Base-by-base conservation (phyloP, 2,329 filamentous ascomycete species). In the Cryphonectria naterciae region DNA sequence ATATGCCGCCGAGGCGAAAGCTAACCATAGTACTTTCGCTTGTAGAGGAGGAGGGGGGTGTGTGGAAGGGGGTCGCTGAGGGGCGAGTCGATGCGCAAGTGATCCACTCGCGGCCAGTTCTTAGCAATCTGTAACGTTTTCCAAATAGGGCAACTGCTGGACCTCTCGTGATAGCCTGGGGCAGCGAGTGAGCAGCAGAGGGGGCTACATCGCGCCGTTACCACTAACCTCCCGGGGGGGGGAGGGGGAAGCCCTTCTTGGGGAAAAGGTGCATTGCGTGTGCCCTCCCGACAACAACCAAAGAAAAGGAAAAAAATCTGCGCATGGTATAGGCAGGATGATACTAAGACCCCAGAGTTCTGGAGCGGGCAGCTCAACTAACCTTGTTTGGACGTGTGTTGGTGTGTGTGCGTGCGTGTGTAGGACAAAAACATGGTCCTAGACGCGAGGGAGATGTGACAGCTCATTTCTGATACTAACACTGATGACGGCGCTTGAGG, bases 91-190 rank as follows among this genome's bases (percentile, higher is more conserved):
- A 61, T 66, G 68, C 28, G 39, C 61, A 32, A 39, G 63, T 68
- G 70, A 65, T 68, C 60, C 46, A 52, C 25, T 43, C 68, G 25
- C 49, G 65, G 52, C 37, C 35, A 65, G 49, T 46, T 43, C 61
- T 70, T 70, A 70, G 70, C 63, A 63, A 71, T 70, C 69, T 71
- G 69, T 71, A 70, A 28, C 65, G 46, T 65, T 35, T 68, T 71
- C 69, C 52, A 56, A 63, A 69, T 25, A 17, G 61, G 66, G 69
- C 41, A 71, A 61, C 66, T 46, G 37, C 10, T 25, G n/a, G n/a
- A 2, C 35, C 22, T 63, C 32, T 11, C 32, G 7, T 39, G 58
- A 65, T 65, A 46, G 61, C 39, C 43, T 65, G 65, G 41, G 61
- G 63, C 65, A 32, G 61, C 41, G 52, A 52, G 46, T 43, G 41